Base-by-base conservation (phyloP, 768 basidiomycete genomes). In the Leccinum sublutescens region DNA sequence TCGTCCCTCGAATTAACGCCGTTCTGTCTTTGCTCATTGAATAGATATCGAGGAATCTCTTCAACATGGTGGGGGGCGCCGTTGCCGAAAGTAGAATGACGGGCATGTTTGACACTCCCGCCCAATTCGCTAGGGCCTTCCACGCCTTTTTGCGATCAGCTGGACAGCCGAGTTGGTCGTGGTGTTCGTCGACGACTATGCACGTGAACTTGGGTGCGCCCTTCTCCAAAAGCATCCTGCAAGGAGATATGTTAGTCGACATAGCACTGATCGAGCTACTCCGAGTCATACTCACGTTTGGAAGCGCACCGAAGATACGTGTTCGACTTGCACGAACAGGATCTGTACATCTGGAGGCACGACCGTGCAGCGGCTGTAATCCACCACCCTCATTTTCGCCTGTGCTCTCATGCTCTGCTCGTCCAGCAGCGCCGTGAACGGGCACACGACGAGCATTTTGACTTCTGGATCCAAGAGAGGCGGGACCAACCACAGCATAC, bases 271-370 rank as follows among this genome's bases (percentile, higher is more conserved):
- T 29, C n/a, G n/a, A 25, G 11, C 27, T 11, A 27, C 29, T 29
- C 29, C 29, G 29, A 29, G 29, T 29, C 29, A 29, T 29, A 29
- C 29, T 29, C 29, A 29, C 29, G 29, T 29, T 29, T 29, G 29
- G 29, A 58, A 59, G 2, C 23, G 5, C 9, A 15, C n/a, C 40
- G 15, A 19, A 14, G 14, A n/a, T 5, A 57, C 12, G 5, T 63
- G 55, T 12, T 63, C 62, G 0, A 63, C 62, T 17, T 63, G 59
- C 6, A 57, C 17, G 15, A 63, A 61, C 12, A 63, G 11, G 9
- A 63, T 23, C 21, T 63, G 62, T 1, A 25, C 31, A 0, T 52
- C 59, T 0, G 8, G 2, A 2, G 62, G 54, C 1, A 57, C n/a
- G 9, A 1, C 4, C 25, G n/a, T 5, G 0, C 27, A 25, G 6